Percentiles rank a stretch among this genome's conserved stretches.
These are phyloP conservation scores for Boletus vermiculosoides DNA, from an alignment of 768 basidiomycete genomes.

Conservation along the genomic window DNA sequence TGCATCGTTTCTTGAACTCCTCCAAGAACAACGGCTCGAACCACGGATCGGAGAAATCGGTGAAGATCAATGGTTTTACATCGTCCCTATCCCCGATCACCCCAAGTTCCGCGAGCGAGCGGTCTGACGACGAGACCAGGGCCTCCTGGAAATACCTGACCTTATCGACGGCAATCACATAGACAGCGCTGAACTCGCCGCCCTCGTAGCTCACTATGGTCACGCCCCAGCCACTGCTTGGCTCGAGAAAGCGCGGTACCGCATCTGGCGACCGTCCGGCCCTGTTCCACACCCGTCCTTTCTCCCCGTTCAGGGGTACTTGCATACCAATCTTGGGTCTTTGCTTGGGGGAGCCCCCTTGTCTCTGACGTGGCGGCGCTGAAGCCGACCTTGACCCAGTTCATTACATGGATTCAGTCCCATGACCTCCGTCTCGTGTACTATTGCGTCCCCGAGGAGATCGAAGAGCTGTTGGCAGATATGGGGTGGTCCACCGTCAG, in stretches of 20 bases:
- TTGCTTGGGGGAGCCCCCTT: constrained; percentile 66
- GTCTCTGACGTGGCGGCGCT: constrained; percentile 42
- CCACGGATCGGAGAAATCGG: neutral
- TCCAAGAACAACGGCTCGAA: constrained; percentile 1
- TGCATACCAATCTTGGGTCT: constrained; percentile 50
- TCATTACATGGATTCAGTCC: constrained; percentile 42
- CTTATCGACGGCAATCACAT: constrained; percentile 5
- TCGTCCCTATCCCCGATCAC: neutral
- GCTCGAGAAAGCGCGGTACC: constrained; percentile 59
- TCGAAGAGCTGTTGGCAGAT: constrained; percentile 51
- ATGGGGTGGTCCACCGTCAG: constrained; percentile 59
- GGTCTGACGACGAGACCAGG: constrained; percentile 1
- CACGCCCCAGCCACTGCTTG: constrained; percentile 70
- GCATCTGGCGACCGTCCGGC: constrained; percentile 42
- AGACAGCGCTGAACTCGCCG: constrained; percentile 34
- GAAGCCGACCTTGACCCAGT: constrained; percentile 37
- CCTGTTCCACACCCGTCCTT: constrained; percentile 37
- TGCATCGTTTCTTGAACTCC: constrained; percentile 3
- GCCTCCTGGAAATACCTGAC: constrained; percentile 8
- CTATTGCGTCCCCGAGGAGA: constrained; percentile 53
- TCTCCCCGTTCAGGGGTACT: constrained; percentile 57
- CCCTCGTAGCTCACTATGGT: constrained; percentile 62
- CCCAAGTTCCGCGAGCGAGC: neutral
- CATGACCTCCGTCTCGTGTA: constrained; percentile 55
- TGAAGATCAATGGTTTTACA: neutral